Evolutionary conservation across 2,329 filamentous ascomycete species (phyloP), one percentile per base, ranked within the genome.

Genomic region (Acephala macrosclerotiorum): DNA sequence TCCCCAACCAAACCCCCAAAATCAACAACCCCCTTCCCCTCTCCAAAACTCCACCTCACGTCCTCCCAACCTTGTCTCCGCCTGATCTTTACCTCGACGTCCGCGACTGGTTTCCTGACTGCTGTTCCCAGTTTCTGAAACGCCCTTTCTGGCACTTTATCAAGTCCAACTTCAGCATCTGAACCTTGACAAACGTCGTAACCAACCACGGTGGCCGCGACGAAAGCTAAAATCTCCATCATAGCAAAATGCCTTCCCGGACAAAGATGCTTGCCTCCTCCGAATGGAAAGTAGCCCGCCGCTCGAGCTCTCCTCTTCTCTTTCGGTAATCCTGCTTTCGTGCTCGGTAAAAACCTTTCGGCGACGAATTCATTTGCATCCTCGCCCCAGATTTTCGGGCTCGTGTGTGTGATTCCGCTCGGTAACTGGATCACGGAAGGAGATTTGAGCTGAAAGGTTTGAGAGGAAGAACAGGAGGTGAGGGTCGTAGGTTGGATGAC

Each of bases 351-450:
- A 70, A 84, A 84, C 11, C 81, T 79, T 7, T 68, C 47, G 0
- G 81, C 76, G 40, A 82, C 79, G 71, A 85, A 85, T 1, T 66
- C 58, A 1, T 68, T 67, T 1, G 75, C 80, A 42, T 83, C 79
- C 1, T 76, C 69, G 3, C 83, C 82, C 82, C 82, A 84, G 60
- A 83, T 78, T 0, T 73, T 68, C 8, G 70, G 60, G 22, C 81
- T 76, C 1, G 74, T 69, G 64, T 85, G 82, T 16, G 83, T 78
- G 4, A 82, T 76, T 11, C 79, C 78, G 14, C 79, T 79, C 0
- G 79, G 78, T 36, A 84, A 79, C 68, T 84, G 81, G 5, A 84
- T 76, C 1, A 83, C 68, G 4, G 77, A 74, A 22, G 76, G 77
- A 47, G 80, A 80, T 59, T 78, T 78, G 20, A 85, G 75, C n/a